A percentile compares a stretch with the other conserved stretches of the same genome.
Conservation (phyloP, 192 early-diverging fungal genomes). For the Podila epigama region DNA sequence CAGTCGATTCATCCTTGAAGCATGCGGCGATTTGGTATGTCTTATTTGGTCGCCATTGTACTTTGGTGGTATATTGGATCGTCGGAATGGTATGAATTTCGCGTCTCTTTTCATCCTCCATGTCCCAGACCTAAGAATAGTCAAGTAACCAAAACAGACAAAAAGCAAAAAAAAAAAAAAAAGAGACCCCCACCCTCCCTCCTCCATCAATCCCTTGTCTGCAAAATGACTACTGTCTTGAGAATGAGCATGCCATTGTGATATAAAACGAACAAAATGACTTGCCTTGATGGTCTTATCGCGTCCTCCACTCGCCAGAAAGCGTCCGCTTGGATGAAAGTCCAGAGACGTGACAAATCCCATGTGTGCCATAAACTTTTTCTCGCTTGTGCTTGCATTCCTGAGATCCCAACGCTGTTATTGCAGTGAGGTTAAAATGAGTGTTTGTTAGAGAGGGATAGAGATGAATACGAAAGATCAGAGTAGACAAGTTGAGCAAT, state of each 20-base stretch:
- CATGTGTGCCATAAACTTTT: constrained; percentile 74
- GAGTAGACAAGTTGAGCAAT: not conserved
- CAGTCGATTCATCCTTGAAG: constrained; percentile 63
- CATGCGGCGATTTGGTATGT: constrained; percentile 77
- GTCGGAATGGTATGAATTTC: constrained; percentile 70
- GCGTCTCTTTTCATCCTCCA: constrained; percentile 63
- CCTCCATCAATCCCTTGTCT: no score
- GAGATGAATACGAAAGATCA: not conserved
- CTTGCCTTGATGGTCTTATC: constrained; percentile 79
- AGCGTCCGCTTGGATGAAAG: constrained; percentile 73
- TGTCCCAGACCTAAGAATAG: constrained; percentile 68
- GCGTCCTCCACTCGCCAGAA: constrained; percentile 78
- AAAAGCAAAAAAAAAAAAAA: no score
- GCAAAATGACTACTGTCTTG: no score
- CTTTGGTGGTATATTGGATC: constrained; percentile 68
- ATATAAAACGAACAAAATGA: not conserved
- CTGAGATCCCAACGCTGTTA: constrained; percentile 75
- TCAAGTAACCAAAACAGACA: not conserved
- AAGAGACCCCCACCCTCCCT: no score
- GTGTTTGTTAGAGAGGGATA: no score
- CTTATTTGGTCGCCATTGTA: constrained; percentile 76
- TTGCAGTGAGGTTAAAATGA: no score
- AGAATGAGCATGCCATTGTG: no score
- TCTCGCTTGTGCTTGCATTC: constrained; percentile 64
- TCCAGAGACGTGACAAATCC: constrained; percentile 77